These are phyloP conservation scores for Diutina pseudorugosa DNA, from an alignment of 1,139 yeast genomes.

Conservation along the genomic window DNA sequence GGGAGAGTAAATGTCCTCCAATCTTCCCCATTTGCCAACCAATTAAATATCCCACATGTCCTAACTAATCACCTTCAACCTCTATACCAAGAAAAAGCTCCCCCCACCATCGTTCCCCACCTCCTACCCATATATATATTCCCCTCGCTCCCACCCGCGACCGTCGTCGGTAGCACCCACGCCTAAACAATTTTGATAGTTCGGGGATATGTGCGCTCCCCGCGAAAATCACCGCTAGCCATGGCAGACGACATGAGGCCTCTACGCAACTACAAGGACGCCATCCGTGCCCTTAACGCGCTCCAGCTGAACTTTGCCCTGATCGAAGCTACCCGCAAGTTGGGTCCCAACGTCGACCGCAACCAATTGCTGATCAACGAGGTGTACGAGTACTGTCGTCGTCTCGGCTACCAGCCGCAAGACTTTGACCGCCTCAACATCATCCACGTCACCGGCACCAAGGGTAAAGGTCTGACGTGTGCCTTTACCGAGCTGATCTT, in stretches of 20 bases:
- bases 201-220: neutral
- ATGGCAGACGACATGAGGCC: neutral
- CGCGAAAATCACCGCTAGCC: neutral
- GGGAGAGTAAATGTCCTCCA: too few relatives aligned
- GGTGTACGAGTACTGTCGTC: conserved; percentile 81
- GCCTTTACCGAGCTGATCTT: conserved; percentile 84
- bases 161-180: too few relatives aligned
- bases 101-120: too few relatives aligned
- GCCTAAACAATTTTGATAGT: too few relatives aligned
- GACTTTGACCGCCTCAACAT: conserved; percentile 69
- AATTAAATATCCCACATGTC: too few relatives aligned
- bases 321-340: conserved; percentile 65
- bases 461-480: conserved; percentile 97
- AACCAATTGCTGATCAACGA: conserved; percentile 70
- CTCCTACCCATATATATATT: too few relatives aligned
- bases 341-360: conserved; percentile 31
- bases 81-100: too few relatives aligned
- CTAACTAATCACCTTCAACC: too few relatives aligned
- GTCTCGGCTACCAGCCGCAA: conserved; percentile 65
- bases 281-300: conserved; percentile 72
- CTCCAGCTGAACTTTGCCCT: conserved; percentile 87
- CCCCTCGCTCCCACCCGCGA: too few relatives aligned
- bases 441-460: conserved; percentile 92
- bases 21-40: too few relatives aligned
- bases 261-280: conserved; percentile 39